A percentile compares a stretch with the other conserved stretches of the same genome.
These are phyloP conservation scores for Fagopyrum homotropicum DNA, from an alignment of 148 eudicot genomes.

Conservation along the genomic window DNA sequence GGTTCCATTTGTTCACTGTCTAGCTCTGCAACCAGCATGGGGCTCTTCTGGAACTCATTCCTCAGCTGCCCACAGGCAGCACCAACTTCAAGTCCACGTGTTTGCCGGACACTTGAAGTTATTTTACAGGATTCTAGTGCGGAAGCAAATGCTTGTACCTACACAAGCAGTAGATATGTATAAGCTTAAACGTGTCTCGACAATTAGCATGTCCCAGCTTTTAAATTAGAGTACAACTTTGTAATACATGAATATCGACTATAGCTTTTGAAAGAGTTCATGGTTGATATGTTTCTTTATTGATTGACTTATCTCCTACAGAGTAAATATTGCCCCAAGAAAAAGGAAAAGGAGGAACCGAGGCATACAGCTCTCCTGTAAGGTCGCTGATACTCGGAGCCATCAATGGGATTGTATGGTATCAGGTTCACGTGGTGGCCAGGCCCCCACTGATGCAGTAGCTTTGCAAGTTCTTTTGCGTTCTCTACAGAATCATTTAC, in stretches of 20 bases:
- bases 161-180: slow-evolving; percentile 4
- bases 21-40: slow-evolving; percentile 34
- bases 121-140: slow-evolving; percentile 71
- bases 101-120: slow-evolving; percentile 83
- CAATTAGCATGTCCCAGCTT: not conserved
- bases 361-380: slow-evolving; percentile 65
- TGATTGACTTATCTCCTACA: not conserved
- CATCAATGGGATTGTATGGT: slow-evolving; percentile 92
- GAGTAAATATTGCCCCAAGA: no score
- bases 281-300: not conserved
- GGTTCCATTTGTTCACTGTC: slow-evolving; percentile 27
- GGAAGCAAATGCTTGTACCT: slow-evolving; percentile 68
- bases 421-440: slow-evolving; percentile 96
- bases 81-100: slow-evolving; percentile 92
- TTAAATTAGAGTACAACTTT: not conserved
- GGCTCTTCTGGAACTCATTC: slow-evolving; percentile 82
- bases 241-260: not conserved
- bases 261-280: not conserved
- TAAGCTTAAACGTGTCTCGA: not conserved
- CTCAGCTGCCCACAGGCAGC: slow-evolving; percentile 98
- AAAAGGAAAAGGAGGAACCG: not conserved
- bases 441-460: slow-evolving; percentile 85
- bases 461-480: slow-evolving; percentile 80
- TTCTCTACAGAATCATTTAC: slow-evolving; percentile 85
- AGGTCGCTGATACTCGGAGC: slow-evolving; percentile 82